These are phyloP conservation scores for Xylariales sp. DNA, from an alignment of 2,329 filamentous ascomycete species.

Conservation along the genomic window DNA sequence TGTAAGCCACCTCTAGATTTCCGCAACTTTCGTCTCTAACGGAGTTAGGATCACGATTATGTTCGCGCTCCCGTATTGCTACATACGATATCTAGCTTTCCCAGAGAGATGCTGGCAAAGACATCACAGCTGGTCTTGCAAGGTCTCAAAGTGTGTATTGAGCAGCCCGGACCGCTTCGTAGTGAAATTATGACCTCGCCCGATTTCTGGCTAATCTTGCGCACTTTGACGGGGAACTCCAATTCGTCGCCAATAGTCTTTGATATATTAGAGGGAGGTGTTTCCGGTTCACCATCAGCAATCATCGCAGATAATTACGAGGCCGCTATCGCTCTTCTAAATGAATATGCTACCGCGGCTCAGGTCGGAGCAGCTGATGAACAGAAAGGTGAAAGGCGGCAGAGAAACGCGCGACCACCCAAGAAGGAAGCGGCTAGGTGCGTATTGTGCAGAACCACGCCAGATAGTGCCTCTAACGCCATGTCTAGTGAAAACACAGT, in stretches of 20 bases:
- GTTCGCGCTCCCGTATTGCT: conserved; percentile 91
- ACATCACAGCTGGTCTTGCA: conserved; percentile 80
- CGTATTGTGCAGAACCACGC: conserved; percentile 40
- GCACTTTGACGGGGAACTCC: conserved; percentile 75
- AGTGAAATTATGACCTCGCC: conserved; percentile 96
- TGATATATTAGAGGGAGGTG: conserved; percentile 83
- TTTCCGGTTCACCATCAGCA: conserved; percentile 78
- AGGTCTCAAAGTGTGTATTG: conserved; percentile 83
- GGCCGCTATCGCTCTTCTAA: conserved; percentile 82
- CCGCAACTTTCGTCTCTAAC: conserved; percentile 40
- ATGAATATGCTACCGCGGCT: conserved; percentile 88
- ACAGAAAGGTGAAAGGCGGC: conserved; percentile 70
- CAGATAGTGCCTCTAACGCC: conserved; percentile 25
- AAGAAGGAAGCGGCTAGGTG: conserved; percentile 69
- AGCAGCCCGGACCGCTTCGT: conserved; percentile 78
- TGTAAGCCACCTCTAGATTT: conserved; percentile 63
- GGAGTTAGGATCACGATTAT: conserved; percentile 81
- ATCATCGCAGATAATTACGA: conserved; percentile 98
- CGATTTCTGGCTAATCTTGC: conserved; percentile 94
- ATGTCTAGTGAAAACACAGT: conserved; percentile 72
- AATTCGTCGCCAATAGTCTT: conserved; percentile 84
- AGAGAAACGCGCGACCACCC: conserved; percentile 54
- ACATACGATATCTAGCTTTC: conserved; percentile 89
- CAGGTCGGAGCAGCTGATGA: conserved; percentile 77
- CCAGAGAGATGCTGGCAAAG: conserved; percentile 79